phyloP scores from a whole-genome alignment of 768 basidiomycete genomes.

The Pleurotus platypus region DNA sequence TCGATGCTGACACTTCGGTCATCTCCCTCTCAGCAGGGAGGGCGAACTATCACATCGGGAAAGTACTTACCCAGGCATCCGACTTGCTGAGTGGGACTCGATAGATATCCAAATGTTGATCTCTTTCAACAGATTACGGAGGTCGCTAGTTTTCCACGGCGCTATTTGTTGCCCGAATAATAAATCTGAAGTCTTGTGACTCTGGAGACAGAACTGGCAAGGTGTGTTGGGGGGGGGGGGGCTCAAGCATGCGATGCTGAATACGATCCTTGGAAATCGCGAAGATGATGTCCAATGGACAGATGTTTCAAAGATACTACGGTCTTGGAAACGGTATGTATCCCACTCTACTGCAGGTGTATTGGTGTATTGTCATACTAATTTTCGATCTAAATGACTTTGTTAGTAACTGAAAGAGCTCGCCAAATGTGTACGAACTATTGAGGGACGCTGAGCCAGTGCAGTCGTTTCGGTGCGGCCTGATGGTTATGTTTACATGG shows the following conservation, averaged over 20 bases:
- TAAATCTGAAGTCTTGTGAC: neutral
- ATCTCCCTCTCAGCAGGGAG: neutral
- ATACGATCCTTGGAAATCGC: neutral
- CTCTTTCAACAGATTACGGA: constrained; percentile 13
- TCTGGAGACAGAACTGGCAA: neutral
- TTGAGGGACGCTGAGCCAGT: neutral
- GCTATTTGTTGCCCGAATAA: constrained; percentile 1
- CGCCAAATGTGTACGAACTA: neutral
- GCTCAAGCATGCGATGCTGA: neutral
- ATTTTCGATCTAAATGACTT: neutral
- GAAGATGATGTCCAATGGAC: neutral
- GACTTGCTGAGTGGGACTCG: constrained; percentile 12
- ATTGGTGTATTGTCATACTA: too few relatives aligned
- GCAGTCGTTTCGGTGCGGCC: neutral
- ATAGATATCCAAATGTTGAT: constrained; percentile 14
- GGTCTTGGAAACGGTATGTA: neutral
- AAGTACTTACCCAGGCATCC: constrained; percentile 8
- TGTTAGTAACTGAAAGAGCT: neutral
- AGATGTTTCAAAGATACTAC: neutral
- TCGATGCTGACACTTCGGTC: neutral
- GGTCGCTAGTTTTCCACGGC: constrained; percentile 12
- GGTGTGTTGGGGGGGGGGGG: neutral
- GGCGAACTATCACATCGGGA: neutral
- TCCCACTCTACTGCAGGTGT: neutral
- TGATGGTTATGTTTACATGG: neutral